Conservation (phyloP, 352 stramenopile species). For the Globisporangium iwayamae region DNA sequence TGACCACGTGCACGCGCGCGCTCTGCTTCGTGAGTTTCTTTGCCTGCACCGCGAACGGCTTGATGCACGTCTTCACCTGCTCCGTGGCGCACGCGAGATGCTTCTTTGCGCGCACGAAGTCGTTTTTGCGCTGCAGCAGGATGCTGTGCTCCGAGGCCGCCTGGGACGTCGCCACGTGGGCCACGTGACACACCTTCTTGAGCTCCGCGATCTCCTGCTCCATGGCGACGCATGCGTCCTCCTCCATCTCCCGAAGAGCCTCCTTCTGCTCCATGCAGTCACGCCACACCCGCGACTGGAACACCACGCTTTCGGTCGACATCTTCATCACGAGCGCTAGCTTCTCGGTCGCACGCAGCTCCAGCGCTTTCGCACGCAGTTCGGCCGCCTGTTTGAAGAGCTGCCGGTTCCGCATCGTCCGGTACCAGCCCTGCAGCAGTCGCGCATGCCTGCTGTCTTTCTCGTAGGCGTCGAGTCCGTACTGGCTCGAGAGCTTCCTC, state of each 20-base stretch:
- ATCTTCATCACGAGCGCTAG: slow-evolving; percentile 25
- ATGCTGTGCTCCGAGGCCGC: slow-evolving; percentile 33
- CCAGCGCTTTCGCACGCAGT: slow-evolving; percentile 18
- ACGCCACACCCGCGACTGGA: slow-evolving; percentile 67
- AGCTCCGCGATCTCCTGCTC: slow-evolving; percentile 52
- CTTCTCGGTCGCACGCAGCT: slow-evolving; percentile 29
- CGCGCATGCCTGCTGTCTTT: slow-evolving; percentile 31
- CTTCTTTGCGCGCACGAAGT: slow-evolving; percentile 27
- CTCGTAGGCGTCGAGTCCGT: slow-evolving; percentile 44
- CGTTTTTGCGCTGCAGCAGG: slow-evolving; percentile 32
- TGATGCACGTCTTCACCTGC: slow-evolving; percentile 47
- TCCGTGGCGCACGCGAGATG: slow-evolving; percentile 21
- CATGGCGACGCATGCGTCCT: slow-evolving; percentile 33
- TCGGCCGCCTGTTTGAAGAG: slow-evolving; percentile 43
- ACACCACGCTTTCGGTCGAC: slow-evolving; percentile 43
- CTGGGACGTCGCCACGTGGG: slow-evolving; percentile 34
- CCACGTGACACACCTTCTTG: slow-evolving; percentile 35
- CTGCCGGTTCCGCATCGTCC: slow-evolving; percentile 52
- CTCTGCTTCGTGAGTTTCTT: slow-evolving; percentile 57
- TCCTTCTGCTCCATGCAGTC: slow-evolving; percentile 54
- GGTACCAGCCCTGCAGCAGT: slow-evolving; percentile 64
- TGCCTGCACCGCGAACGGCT: slow-evolving; percentile 57
- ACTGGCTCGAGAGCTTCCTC: slow-evolving; percentile 56
- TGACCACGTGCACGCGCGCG: slow-evolving; percentile 39
- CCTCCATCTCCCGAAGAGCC: slow-evolving; percentile 38